Evolutionary conservation across 2,329 filamentous ascomycete genomes (phyloP).

Genomic region (Xylariaceae sp.): DNA sequence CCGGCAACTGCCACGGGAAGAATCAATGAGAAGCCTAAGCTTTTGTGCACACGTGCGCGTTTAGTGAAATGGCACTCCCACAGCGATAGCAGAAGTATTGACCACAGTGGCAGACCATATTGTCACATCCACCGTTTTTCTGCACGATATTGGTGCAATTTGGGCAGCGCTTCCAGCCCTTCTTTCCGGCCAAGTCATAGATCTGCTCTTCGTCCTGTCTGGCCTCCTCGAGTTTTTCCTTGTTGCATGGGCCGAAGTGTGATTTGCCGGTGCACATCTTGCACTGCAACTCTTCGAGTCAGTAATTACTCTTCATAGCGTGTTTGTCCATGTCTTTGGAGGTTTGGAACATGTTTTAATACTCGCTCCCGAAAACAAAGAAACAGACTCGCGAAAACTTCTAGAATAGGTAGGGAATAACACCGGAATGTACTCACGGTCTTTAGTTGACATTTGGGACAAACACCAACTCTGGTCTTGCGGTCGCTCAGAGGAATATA

Average conservation of each 20-base stretch:
- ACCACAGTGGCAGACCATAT: conserved; percentile 19
- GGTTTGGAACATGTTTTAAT: too few species aligned
- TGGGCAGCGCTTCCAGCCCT: conserved; percentile 24
- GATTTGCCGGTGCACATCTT: conserved; percentile 18
- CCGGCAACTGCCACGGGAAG: too few species aligned
- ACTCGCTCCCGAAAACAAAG: too few species aligned
- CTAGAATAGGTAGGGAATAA: too few species aligned
- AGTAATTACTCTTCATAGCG: too few species aligned
- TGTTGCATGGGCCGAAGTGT: conserved; percentile 20
- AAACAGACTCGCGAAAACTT: too few species aligned
- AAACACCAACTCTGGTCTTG: conserved; percentile 12
- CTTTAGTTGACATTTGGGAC: conserved; percentile 11
- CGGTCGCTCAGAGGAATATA: conserved; percentile 12
- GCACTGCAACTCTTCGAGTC: too few species aligned
- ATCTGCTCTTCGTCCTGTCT: conserved; percentile 1
- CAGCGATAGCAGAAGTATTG: conserved; percentile 22
- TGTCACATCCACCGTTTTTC: conserved; percentile 19
- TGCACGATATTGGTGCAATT: conserved; percentile 19
- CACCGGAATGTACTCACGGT: too few species aligned
- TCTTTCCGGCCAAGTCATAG: conserved; percentile 3
- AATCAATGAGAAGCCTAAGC: conserved; percentile 50
- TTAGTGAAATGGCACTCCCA: background rate
- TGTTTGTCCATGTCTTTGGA: too few species aligned
- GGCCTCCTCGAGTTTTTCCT: background rate
- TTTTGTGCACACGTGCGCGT: conserved; percentile 10